phyloP scores from a whole-genome alignment of 2,329 filamentous ascomycete species.

The Epichloe brachyelytri region DNA sequence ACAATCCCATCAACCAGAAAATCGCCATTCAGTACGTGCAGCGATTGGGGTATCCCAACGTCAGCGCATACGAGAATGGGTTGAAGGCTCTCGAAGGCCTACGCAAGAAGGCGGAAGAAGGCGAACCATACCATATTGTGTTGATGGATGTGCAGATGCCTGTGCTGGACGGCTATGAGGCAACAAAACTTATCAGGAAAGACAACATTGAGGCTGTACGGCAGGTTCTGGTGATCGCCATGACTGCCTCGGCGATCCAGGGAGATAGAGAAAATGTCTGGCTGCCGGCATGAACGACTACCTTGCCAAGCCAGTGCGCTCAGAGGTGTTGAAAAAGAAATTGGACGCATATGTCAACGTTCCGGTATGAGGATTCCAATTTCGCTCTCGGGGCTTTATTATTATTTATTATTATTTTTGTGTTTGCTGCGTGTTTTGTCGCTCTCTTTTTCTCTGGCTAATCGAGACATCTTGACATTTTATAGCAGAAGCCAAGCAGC shows the following conservation, averaged over 20 bases:
- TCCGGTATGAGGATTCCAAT: slow-evolving; percentile 13
- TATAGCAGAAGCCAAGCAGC: background rate
- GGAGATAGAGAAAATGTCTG: slow-evolving; percentile 93
- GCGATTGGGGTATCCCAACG: slow-evolving; percentile 66
- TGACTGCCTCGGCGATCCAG: slow-evolving; percentile 92
- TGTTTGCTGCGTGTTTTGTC: no score
- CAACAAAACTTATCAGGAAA: slow-evolving; percentile 68
- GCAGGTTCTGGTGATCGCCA: slow-evolving; percentile 84
- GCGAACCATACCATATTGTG: slow-evolving; percentile 73
- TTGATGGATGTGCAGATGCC: slow-evolving; percentile 98
- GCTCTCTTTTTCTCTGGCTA: background rate
- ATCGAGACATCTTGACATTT: background rate
- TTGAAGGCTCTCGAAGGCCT: slow-evolving; percentile 77
- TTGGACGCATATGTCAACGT: slow-evolving; percentile 45
- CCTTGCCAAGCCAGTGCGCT: slow-evolving; percentile 86
- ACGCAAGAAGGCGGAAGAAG: slow-evolving; percentile 56
- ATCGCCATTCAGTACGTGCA: slow-evolving; percentile 87
- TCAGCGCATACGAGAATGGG: slow-evolving; percentile 84
- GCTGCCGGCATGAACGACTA: slow-evolving; percentile 97
- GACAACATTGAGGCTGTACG: slow-evolving; percentile 66
- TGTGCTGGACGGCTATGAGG: slow-evolving; percentile 82
- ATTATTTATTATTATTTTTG: no score
- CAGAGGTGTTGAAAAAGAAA: slow-evolving; percentile 74
- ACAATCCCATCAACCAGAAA: slow-evolving; percentile 88
- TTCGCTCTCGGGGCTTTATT: background rate